These are phyloP conservation scores for Russula virescens DNA, from an alignment of 768 basidiomycete species.

Conservation along the genomic window DNA sequence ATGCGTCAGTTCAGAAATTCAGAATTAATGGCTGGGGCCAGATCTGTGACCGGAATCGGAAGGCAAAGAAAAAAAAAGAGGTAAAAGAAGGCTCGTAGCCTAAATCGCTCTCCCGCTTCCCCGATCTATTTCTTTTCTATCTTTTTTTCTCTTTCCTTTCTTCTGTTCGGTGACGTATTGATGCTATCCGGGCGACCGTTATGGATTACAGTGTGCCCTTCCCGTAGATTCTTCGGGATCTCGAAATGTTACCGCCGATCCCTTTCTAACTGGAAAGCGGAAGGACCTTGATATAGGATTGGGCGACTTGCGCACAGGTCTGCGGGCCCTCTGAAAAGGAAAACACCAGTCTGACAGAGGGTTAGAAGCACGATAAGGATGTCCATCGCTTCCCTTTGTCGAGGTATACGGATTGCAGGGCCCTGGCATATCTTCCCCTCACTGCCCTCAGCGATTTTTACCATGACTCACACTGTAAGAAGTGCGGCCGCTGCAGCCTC, in stretches of 20 bases:
- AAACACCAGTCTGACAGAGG: no score
- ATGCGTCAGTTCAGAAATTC: background rate
- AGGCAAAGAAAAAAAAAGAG: no score
- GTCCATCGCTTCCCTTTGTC: background rate
- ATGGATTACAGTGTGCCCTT: background rate
- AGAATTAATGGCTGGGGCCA: background rate
- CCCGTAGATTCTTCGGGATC: background rate
- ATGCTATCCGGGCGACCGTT: background rate
- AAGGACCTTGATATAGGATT: background rate
- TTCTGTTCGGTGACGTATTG: background rate
- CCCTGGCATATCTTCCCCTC: slow-evolving; percentile 1
- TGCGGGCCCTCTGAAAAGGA: no score
- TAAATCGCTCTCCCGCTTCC: background rate
- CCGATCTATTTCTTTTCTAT: background rate
- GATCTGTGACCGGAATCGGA: background rate
- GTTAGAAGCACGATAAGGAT: background rate
- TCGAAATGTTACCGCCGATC: background rate
- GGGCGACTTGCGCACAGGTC: no score
- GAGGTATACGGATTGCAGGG: slow-evolving; percentile 3
- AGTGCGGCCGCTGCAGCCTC: no score
- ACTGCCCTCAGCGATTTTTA: no score
- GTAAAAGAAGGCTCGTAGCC: background rate
- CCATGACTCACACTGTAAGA: no score
- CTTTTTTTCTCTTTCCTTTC: no score
- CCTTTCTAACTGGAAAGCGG: background rate